phyloP scores from a whole-genome alignment of 73 alveolate species.

The Paramecium pentaurelia region DNA sequence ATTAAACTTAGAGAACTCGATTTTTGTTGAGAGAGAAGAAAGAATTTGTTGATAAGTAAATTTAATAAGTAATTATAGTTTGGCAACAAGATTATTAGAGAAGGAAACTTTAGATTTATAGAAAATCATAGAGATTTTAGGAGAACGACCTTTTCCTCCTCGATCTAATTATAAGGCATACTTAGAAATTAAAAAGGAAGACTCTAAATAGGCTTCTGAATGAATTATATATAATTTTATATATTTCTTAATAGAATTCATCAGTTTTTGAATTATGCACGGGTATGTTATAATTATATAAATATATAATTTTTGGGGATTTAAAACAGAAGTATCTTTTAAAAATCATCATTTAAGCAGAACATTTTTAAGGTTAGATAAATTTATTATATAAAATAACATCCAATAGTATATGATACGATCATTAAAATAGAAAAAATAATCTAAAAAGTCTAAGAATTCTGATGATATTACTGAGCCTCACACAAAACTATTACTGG shows the following conservation, averaged over 20 bases:
- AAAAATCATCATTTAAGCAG: not conserved
- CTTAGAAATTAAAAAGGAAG: not conserved
- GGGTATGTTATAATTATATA: not conserved
- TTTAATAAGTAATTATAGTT: not conserved
- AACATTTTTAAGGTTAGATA: not conserved
- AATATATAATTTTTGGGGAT: not conserved
- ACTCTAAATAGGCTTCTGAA: not conserved
- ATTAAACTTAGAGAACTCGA: conserved; percentile 54
- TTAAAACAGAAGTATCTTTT: not conserved
- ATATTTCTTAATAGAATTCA: not conserved
- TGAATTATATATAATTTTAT: conserved; percentile 28
- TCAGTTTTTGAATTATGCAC: not conserved
- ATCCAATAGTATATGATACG: not conserved
- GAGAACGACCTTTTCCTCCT: conserved; percentile 78
- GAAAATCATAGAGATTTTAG: conserved; percentile 72
- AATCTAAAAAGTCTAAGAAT: not conserved
- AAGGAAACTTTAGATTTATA: conserved; percentile 75
- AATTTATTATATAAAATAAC: not conserved
- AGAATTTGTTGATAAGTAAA: not conserved
- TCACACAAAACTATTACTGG: not conserved
- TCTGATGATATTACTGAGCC: not conserved
- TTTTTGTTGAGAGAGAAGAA: conserved; percentile 16
- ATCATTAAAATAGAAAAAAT: not conserved
- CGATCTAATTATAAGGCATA: conserved; percentile 57
- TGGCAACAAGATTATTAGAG: conserved; percentile 67